Evolutionary conservation across 176 grass and related monocot species (phyloP).

Genomic region (Typha latifolia): DNA sequence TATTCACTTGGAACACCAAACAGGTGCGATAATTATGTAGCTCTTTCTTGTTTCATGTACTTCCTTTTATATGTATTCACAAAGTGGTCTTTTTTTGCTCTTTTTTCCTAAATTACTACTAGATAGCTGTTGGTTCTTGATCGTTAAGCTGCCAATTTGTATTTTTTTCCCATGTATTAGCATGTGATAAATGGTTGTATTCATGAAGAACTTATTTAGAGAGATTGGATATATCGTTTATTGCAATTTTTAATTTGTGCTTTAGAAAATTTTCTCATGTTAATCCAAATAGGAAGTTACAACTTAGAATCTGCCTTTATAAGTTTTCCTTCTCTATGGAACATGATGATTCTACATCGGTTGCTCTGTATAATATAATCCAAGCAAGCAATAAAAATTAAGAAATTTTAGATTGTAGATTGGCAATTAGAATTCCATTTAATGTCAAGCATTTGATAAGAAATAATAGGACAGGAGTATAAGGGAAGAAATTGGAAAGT

Average conservation of each 20-base stretch:
- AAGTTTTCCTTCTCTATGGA: no score
- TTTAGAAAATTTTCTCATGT: no score
- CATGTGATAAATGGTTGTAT: constrained; percentile 1
- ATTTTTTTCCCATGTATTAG: neutral
- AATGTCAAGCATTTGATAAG: neutral
- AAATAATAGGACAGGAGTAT: neutral
- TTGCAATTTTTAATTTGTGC: no score
- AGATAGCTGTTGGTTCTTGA: neutral
- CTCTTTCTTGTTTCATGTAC: neutral
- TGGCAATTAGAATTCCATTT: neutral
- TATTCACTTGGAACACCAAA: constrained; percentile 99
- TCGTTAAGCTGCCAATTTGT: neutral
- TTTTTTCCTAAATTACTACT: neutral
- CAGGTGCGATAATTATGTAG: constrained; percentile 41
- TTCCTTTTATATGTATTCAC: constrained; percentile 1
- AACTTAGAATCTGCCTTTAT: no score
- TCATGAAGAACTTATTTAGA: neutral
- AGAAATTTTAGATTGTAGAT: no score
- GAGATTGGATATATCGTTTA: no score
- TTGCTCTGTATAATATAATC: no score
- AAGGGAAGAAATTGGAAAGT: neutral
- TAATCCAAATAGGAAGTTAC: no score
- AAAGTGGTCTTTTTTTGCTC: neutral
- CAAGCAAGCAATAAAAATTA: no score
- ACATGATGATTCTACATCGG: no score